Base-by-base conservation (phyloP, 129 eudicot species). In the Heracleum sosnowskyi region DNA sequence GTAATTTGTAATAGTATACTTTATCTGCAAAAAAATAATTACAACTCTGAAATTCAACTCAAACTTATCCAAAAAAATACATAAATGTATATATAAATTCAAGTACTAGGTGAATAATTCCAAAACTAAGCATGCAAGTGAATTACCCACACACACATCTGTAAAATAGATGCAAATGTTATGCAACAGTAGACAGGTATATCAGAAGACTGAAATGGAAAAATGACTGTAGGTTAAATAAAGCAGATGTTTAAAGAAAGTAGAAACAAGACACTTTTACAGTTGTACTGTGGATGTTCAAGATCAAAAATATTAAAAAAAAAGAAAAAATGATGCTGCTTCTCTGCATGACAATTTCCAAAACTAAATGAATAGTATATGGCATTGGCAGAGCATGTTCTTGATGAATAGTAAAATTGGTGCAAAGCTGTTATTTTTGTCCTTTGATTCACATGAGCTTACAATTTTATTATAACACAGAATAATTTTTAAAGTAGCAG, bases 351-450 rank as follows among this genome's bases (percentile, higher is more conserved):
- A 28, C 55, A 40, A 73, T 4, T 41, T 44, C 33, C n/a, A 73
- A 42, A 73, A 26, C 55, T 42, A 72, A 37, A 69, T 72, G 37
- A 40, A 36, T 24, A 40, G n/a, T n/a, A n/a, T n/a, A n/a, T n/a
- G n/a, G n/a, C 11, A 72, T 36, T 70, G 75, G 49, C 47, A 73
- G 47, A n/a, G 71, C 71, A 42, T 39, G 76, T 72, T 40, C 8
- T 72, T 72, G 46, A 69, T 69, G 74, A 72, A 10, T n/a, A n/a
- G 76, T 2, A 71, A 71, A 39, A 39, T 39, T 39, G 28, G 45
- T 28, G 10, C n/a, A 40, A 72, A 72, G 28, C 34, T 40, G 45
- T 11, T 8, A 22, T 26, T 17, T 22, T 40, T 72, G 49, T 37
- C 76, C 51, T 72, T 40, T 4, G 42, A 40, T 70, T 69, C 49